These are phyloP conservation scores for Neocucurbitaria cava DNA, from an alignment of 2,329 filamentous ascomycete genomes.

Conservation along the genomic window DNA sequence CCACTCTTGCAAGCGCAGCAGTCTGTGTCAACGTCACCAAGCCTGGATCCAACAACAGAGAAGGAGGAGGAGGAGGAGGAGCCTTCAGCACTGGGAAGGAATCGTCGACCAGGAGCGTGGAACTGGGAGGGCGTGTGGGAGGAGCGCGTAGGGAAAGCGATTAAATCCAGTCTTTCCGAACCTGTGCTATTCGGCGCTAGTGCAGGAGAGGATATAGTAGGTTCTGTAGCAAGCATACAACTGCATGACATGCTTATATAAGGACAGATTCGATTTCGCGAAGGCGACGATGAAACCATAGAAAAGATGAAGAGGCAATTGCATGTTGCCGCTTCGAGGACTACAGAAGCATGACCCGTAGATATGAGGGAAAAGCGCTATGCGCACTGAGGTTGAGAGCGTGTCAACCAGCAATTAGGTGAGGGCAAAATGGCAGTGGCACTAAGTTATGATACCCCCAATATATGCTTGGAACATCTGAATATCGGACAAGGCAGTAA, in stretches of 20 bases:
- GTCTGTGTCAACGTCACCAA: constrained; percentile 24
- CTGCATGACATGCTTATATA: constrained; percentile 8
- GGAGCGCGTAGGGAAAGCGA: constrained; percentile 79
- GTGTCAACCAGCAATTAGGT: neutral
- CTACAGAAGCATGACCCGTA: constrained; percentile 18
- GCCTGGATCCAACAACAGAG: constrained; percentile 32
- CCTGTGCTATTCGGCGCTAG: constrained; percentile 75
- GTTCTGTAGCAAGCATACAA: constrained; percentile 2
- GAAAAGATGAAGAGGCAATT: constrained; percentile 42
- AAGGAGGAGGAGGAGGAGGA: constrained; percentile 23
- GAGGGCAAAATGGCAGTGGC: neutral
- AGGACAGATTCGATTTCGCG: constrained; percentile 49
- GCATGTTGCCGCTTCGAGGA: constrained; percentile 23
- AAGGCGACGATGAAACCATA: constrained; percentile 42
- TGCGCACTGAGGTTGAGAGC: neutral
- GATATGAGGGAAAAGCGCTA: neutral
- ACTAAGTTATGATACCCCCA: neutral
- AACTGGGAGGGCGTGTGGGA: constrained; percentile 99
- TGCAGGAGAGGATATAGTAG: constrained; percentile 74
- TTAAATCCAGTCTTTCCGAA: constrained; percentile 80
- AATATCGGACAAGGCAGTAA: neutral
- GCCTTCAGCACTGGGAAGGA: constrained; percentile 52
- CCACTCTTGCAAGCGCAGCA: constrained; percentile 40
- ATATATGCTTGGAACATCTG: neutral
- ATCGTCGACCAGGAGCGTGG: constrained; percentile 80